Evolutionary conservation across 768 basidiomycete genomes (phyloP).

Genomic region (Tylopilus sp.): DNA sequence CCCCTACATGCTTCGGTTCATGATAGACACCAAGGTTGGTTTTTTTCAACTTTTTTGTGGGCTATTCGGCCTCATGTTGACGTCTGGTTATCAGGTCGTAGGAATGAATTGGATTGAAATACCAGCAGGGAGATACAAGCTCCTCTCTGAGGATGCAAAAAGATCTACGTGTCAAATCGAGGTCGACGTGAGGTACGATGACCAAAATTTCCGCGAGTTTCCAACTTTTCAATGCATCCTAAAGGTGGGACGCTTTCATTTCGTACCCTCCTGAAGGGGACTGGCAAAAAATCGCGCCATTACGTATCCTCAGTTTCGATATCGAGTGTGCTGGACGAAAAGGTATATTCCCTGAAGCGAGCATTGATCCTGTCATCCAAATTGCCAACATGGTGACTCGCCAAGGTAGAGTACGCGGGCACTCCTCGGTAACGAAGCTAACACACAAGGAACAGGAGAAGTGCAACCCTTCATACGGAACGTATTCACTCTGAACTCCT

Average conservation of each 20-base stretch:
- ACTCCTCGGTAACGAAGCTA: not conserved
- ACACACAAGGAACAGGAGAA: slow-evolving; percentile 60
- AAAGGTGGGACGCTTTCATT: slow-evolving; percentile 79
- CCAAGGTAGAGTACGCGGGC: slow-evolving; percentile 58
- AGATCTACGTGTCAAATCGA: slow-evolving; percentile 89
- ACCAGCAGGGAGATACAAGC: slow-evolving; percentile 73
- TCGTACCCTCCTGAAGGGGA: slow-evolving; percentile 90
- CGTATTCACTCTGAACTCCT: slow-evolving; percentile 92
- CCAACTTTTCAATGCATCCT: slow-evolving; percentile 3
- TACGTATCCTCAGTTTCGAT: slow-evolving; percentile 95
- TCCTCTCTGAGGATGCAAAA: slow-evolving; percentile 55
- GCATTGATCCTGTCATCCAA: slow-evolving; percentile 92
- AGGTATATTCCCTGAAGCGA: slow-evolving; percentile 93
- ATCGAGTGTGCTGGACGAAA: slow-evolving; percentile 98
- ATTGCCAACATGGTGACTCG: slow-evolving; percentile 99
- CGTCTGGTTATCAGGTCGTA: slow-evolving; percentile 55
- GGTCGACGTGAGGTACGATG: slow-evolving; percentile 63
- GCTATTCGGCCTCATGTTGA: not conserved
- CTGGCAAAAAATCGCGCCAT: slow-evolving; percentile 90
- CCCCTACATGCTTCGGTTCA: slow-evolving; percentile 85
- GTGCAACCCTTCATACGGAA: slow-evolving; percentile 93
- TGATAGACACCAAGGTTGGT: slow-evolving; percentile 92
- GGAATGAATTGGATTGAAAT: slow-evolving; percentile 99
- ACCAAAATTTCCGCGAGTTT: not conserved
- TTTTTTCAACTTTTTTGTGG: not conserved